Base-by-base conservation (phyloP, 306 rosid genomes). In the Prunus mume region DNA sequence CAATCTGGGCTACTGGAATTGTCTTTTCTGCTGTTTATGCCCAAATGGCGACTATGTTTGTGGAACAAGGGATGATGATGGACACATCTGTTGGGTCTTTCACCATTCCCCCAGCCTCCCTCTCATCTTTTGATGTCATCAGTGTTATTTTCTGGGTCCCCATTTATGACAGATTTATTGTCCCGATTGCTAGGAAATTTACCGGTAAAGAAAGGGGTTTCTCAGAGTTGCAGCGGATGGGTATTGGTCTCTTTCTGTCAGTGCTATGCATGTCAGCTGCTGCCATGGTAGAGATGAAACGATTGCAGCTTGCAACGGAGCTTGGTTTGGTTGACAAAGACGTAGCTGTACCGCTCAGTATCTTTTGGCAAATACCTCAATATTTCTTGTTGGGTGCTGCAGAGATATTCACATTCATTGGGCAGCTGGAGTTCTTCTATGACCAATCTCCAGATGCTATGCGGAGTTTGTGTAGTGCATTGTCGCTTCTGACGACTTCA, bases 401-500 rank as follows among this genome's bases (percentile, higher is more conserved):
- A 0, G 99, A 95, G 83, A 75, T 95, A 32, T 95, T 73, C 83
- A 92, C 96, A 24, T 92, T 91, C 54, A 84, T 95, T 3, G 99
- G 99, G 52, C 97, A 95, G 83, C 92, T 90, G 0, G 97, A 95
- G 88, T 95, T 95, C 87, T 95, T 95, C 86, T 92, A 95, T 14
- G 97, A 95, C 70, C 97, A 95, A 81, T 92, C 99, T 49, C 99
- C 97, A 0, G 99, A 95, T 64, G 99, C 97, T 0, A 95, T 95
- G 97, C 83, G 99, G 75, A 92, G 97, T 82, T 83, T 95, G 70
- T 95, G 99, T 80, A 92, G 97, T 50, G 99, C 99, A 11, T 78
- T 95, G 78, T 87, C 97, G 2, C 95, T 95, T 56, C 81, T 95
- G 77, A 95, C 97, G 4, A 92, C 45, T 73, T 77, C 96, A 2